Evolutionary conservation across 192 early-diverging fungal genomes (phyloP).

Genomic region (Umbelopsis vinacea): DNA sequence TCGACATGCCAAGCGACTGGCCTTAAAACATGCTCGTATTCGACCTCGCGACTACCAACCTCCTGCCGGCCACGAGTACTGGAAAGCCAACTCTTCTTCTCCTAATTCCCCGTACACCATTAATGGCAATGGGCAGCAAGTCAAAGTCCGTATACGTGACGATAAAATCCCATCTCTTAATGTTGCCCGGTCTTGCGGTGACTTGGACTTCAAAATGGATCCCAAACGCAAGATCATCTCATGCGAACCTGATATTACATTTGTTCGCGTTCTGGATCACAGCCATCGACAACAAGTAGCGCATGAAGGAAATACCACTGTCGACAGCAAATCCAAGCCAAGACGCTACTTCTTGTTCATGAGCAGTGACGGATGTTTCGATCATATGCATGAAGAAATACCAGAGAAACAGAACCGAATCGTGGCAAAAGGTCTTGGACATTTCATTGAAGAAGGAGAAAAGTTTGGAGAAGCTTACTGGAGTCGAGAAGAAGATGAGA

Average conservation of each 20-base stretch:
- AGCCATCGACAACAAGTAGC: not conserved
- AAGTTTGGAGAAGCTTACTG: constrained; percentile 34
- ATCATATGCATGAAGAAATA: constrained; percentile 56
- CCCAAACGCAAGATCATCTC: constrained; percentile 50
- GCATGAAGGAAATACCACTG: not conserved
- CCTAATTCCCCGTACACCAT: constrained; percentile 6
- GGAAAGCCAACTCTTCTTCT: constrained; percentile 1
- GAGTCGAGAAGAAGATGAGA: constrained; percentile 23
- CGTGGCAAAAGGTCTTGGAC: constrained; percentile 54
- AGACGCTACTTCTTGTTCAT: constrained; percentile 57
- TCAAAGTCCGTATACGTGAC: constrained; percentile 23
- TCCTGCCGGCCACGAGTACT: constrained; percentile 28
- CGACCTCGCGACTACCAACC: constrained; percentile 48
- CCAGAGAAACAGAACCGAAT: constrained; percentile 53
- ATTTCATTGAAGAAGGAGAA: constrained; percentile 57
- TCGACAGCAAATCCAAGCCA: not conserved
- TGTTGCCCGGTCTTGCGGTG: constrained; percentile 59
- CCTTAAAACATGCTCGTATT: constrained; percentile 62
- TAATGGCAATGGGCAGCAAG: constrained; percentile 16
- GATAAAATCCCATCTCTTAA: constrained; percentile 53
- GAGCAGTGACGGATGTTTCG: constrained; percentile 64
- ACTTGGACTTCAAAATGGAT: constrained; percentile 62
- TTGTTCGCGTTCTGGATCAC: constrained; percentile 46
- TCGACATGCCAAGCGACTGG: constrained; percentile 44
- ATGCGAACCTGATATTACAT: constrained; percentile 60